Base-by-base conservation (phyloP, 768 basidiomycete genomes). In the Cubamyces lactineus region DNA sequence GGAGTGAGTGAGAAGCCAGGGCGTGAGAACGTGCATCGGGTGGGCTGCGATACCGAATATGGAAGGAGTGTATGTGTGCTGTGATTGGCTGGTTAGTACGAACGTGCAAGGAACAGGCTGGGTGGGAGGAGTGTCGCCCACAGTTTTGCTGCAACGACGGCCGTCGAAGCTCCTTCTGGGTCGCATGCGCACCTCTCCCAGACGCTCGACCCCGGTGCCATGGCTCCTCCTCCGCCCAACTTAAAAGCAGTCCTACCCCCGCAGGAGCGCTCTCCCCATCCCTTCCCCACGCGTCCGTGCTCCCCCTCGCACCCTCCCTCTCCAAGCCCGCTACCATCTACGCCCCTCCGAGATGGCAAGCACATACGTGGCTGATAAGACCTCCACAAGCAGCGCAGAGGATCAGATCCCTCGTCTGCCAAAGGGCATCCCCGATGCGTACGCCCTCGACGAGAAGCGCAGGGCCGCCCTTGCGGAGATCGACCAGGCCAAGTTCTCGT, bases 401-500 rank as follows among this genome's bases (percentile, higher is more conserved):
- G 61, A 43, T 17, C 57, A 49, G 40, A 21, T 64, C 38, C 60
- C 65, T 28, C 39, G 34, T 34, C 50, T 66, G 42, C 26, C 26
- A 6, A 63, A 65, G 50, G 52, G 47, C n/a, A n/a, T 21, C 21
- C 12, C 19, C 38, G 45, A 42, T 19, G 72, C 68, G 15, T 79
- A 79, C 57, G 71, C 71, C 19, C 82, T 91, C 46, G 87, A 89
- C 70, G 85, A 89, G 72, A 84, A 86, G 52, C 86, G 94, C 64
- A 83, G 90, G 17, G 86, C 85, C 39, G 94, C 95, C 34, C 82
- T 97, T 43, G 83, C 87, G 13, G 92, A 96, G 73, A 84, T 96
- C 62, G 94, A 96, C 75, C 87, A 91, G 63, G 94, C 94, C 45
- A 78, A 80, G 46, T 96, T 96, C 76, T 87, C 87, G 89, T 91